Evolutionary conservation across 768 basidiomycete genomes (phyloP).

Genomic region (Baorangia bicolor): DNA sequence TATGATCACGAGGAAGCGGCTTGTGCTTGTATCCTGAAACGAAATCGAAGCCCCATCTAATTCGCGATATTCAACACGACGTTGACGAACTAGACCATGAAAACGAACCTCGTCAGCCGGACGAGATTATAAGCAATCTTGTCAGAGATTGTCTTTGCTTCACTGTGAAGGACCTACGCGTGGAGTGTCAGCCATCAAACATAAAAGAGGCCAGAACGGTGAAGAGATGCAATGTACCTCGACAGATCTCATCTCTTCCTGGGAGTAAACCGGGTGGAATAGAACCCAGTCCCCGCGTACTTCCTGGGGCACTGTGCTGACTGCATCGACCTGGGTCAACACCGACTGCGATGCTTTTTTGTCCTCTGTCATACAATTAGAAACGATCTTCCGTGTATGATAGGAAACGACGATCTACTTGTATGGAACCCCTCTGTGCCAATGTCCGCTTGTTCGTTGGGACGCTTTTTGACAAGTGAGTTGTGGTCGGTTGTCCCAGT

Average conservation of each 20-base stretch:
- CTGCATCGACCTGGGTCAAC: constrained; percentile 37
- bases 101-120: constrained; percentile 44
- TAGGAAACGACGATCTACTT: constrained; percentile 18
- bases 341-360: constrained; percentile 14
- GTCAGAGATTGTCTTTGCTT: constrained; percentile 67
- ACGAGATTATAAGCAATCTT: constrained; percentile 70
- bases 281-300: constrained; percentile 84
- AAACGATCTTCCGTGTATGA: neutral
- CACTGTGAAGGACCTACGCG: constrained; percentile 63
- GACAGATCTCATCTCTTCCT: constrained; percentile 69
- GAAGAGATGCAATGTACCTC: constrained; percentile 42
- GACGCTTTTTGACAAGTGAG: constrained; percentile 24
- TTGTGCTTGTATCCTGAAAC: constrained; percentile 85
- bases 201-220: neutral
- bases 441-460: constrained; percentile 20
- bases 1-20: constrained; percentile 55
- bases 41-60: constrained; percentile 73
- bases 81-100: constrained; percentile 1
- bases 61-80: neutral
- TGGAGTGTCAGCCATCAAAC: constrained; percentile 4
- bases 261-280: constrained; percentile 89
- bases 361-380: constrained; percentile 25
- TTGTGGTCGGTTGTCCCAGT: constrained; percentile 21
- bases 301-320: constrained; percentile 54
- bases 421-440: constrained; percentile 38